Evolutionary conservation across 768 basidiomycete species (phyloP).

Genomic region (Candolleomyces efflorescens): DNA sequence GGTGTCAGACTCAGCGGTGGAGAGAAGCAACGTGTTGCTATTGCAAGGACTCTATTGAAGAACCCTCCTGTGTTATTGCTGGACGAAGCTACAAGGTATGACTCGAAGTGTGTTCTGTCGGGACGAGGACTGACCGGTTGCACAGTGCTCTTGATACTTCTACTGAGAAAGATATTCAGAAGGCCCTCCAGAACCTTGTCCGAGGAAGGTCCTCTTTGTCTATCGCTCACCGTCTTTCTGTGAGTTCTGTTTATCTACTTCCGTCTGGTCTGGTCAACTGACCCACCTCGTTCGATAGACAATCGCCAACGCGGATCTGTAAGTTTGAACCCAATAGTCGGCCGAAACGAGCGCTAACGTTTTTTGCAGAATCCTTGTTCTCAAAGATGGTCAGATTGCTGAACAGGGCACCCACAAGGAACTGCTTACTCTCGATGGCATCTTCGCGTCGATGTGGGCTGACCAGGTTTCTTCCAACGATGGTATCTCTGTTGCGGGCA

Average conservation of each 20-base stretch:
- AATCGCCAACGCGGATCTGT: conserved; percentile 60
- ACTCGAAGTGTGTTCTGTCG: not conserved
- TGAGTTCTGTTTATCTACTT: conserved; percentile 29
- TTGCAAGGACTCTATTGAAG: conserved; percentile 83
- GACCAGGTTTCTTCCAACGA: conserved; percentile 72
- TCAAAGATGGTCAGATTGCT: conserved; percentile 84
- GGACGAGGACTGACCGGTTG: not conserved
- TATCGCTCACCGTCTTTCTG: conserved; percentile 76
- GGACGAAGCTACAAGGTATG: conserved; percentile 70
- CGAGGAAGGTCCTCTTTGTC: conserved; percentile 70
- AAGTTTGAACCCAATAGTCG: conserved; percentile 20
- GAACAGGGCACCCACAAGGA: conserved; percentile 82
- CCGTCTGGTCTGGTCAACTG: conserved; percentile 9
- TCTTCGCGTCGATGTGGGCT: conserved; percentile 87
- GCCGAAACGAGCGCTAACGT: conserved; percentile 6
- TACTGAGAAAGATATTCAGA: conserved; percentile 88
- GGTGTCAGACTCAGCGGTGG: conserved; percentile 83
- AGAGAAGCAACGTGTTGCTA: conserved; percentile 86
- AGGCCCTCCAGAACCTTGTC: conserved; percentile 76
- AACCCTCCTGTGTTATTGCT: conserved; percentile 79
- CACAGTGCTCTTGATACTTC: conserved; percentile 80
- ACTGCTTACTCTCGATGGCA: conserved; percentile 62
- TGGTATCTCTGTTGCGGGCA: conserved; percentile 31
- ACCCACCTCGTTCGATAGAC: conserved; percentile 31
- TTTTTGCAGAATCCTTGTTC: conserved; percentile 70